Base-by-base conservation (phyloP, 371 early-diverging fungal species). In the Dinochytrium kinnereticum region DNA sequence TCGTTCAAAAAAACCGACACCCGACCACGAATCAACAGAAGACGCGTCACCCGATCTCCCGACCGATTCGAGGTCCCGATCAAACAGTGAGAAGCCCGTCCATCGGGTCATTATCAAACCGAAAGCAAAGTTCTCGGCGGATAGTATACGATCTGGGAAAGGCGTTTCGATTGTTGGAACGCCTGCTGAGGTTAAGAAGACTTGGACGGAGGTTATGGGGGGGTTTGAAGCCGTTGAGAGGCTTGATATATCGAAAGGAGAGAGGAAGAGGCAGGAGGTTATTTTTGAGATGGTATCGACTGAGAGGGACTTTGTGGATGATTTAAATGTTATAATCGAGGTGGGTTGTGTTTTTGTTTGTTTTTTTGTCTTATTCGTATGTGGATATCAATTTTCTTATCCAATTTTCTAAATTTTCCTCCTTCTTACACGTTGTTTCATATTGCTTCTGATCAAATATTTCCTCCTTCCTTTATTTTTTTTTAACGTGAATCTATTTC, bases 271-370 rank as follows among this genome's bases (percentile, higher is more conserved):
- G 50, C 92, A 91, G 78, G 92, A 91, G 51, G 81, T 91, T 1
- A 80, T 91, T n/a, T 81, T 86, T 65, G 92, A 91, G 67, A 78
- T 91, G 5, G 81, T 88, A 26, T 37, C 75, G n/a, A 91, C 92
- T 3, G 92, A 91, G 65, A 78, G 78, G 39, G 84, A 84, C 10
- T 91, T 89, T 76, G 84, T 91, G 3, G 79, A 82, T 17, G 92
- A 91, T 78, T 72, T 91, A 40, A 80, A 83, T 33, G 72, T 86
- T 30, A 82, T 89, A n/a, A 78, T 86, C 44, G 84, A 88, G 65
- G 91, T 90, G 80, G 76, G 71, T 3, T 53, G 69, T 17, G 3
- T 15, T 53, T 26, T 15, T 53, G n/a, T 49, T 37, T 64, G 15
- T 19, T 2, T 64, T 64, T n/a, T 64, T 33, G 19, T 64, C n/a